Evolutionary conservation across 1,139 yeast genomes (phyloP).

Genomic region (Protomyces pachydermus): DNA sequence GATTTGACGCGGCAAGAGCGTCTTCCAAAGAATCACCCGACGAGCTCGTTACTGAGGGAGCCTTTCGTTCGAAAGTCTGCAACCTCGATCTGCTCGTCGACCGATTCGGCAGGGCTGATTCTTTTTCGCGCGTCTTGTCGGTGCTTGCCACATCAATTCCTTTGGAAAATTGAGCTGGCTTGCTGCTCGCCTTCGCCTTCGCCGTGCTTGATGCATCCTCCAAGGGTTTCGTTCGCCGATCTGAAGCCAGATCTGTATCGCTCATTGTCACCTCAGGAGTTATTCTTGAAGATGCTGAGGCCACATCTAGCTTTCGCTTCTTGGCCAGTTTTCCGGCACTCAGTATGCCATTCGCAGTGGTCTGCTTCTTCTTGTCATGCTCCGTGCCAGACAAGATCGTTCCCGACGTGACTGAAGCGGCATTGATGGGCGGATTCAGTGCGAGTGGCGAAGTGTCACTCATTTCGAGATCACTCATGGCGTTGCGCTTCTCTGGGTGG

Average conservation of each 20-base stretch:
- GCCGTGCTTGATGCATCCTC: background rate
- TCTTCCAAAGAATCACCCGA: background rate
- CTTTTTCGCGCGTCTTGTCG: background rate
- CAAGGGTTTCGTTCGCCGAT: background rate
- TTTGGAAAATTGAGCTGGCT: no score
- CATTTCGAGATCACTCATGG: slow-evolving; percentile 2
- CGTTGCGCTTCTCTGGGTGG: slow-evolving; percentile 20
- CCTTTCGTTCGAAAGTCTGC: background rate
- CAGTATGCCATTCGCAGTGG: slow-evolving; percentile 8
- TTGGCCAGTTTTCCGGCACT: slow-evolving; percentile 4
- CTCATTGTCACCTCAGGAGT: background rate
- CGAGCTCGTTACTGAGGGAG: background rate
- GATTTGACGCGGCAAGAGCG: background rate
- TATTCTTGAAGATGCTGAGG: background rate
- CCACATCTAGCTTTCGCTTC: background rate
- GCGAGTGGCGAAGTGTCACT: slow-evolving; percentile 13
- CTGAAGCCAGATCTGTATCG: background rate
- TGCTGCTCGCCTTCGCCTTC: background rate
- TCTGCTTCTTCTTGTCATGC: background rate
- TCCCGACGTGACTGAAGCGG: background rate
- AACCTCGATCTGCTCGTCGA: background rate
- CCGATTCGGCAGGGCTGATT: background rate
- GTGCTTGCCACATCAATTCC: no score
- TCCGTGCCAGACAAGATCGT: background rate
- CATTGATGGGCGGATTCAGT: slow-evolving; percentile 9